A percentile compares a stretch with the other conserved stretches of the same genome.
Conservation (phyloP, 805 yeast species). For the Starmerella sirachaensis region DNA sequence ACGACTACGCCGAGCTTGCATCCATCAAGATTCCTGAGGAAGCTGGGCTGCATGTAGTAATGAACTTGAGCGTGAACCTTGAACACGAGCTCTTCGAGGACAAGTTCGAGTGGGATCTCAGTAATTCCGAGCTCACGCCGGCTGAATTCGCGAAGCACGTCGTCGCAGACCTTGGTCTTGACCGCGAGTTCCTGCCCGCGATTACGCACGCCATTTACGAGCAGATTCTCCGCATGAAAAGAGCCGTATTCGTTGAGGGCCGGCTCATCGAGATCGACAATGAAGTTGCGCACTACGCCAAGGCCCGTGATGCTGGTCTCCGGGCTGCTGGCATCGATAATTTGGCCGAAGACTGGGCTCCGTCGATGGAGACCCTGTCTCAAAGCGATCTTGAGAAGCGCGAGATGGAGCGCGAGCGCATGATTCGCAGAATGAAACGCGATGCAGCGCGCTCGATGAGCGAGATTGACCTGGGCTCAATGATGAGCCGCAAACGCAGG, state of each 20-base stretch:
- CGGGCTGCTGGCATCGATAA: conserved; percentile 64
- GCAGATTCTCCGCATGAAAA: conserved; percentile 57
- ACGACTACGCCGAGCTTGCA: conserved; percentile 55
- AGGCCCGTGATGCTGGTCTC: conserved; percentile 42
- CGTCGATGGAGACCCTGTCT: conserved; percentile 70
- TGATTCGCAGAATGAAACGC: conserved; percentile 80
- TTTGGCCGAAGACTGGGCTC: conserved; percentile 79
- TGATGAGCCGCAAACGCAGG: conserved; percentile 27
- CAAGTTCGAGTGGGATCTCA: conserved; percentile 86
- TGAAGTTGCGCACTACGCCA: conserved; percentile 47
- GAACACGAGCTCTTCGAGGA: conserved; percentile 80
- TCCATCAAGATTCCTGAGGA: conserved; percentile 56
- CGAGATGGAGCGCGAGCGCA: conserved; percentile 89
- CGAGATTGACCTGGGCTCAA: conserved; percentile 33
- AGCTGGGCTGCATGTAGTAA: conserved; percentile 57
- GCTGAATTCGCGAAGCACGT: conserved; percentile 73
- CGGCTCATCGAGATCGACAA: conserved; percentile 39
- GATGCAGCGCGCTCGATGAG: conserved; percentile 69
- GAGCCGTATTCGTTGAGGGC: conserved; percentile 63
- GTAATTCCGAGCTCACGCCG: conserved; percentile 45
- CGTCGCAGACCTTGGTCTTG: conserved; percentile 72
- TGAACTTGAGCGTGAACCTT: conserved; percentile 69
- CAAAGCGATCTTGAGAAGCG: conserved; percentile 91
- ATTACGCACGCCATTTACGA: conserved; percentile 82
- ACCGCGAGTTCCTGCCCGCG: conserved; percentile 79